Evolutionary conservation across 2,329 filamentous ascomycete species (phyloP).

Genomic region (Arthroderma sp.): DNA sequence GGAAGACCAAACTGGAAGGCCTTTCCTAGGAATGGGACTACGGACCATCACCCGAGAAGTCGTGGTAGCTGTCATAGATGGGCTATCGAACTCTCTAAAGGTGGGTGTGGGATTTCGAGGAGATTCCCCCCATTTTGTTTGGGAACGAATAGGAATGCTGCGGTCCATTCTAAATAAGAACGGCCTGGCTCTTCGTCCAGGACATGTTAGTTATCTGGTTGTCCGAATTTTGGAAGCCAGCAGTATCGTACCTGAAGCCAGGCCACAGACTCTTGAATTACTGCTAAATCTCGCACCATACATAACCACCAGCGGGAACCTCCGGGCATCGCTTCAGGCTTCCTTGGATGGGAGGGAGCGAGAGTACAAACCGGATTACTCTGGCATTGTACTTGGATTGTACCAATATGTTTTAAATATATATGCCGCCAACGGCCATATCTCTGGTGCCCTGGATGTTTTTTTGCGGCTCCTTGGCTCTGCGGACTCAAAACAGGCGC

Average conservation of each 20-base stretch:
- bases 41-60: slow-evolving; percentile 47
- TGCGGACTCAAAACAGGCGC: slow-evolving; percentile 4
- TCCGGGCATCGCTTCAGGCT: not conserved
- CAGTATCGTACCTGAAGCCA: slow-evolving; percentile 30
- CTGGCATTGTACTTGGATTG: slow-evolving; percentile 9
- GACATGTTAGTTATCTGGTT: slow-evolving; percentile 26
- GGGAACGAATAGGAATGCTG: slow-evolving; percentile 25
- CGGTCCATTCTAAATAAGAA: slow-evolving; percentile 19
- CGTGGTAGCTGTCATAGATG: slow-evolving; percentile 42
- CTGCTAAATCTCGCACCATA: slow-evolving; percentile 18
- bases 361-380: slow-evolving; percentile 2
- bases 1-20: slow-evolving; percentile 10
- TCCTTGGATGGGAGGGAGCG: not conserved
- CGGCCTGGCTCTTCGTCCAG: slow-evolving; percentile 18
- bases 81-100: slow-evolving; percentile 34
- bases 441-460: slow-evolving; percentile 8
- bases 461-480: slow-evolving; percentile 7
- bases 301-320: not conserved
- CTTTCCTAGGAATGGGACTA: slow-evolving; percentile 29
- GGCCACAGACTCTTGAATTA: slow-evolving; percentile 33
- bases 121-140: slow-evolving; percentile 20
- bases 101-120: slow-evolving; percentile 25
- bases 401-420: slow-evolving; percentile 10
- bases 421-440: slow-evolving; percentile 7
- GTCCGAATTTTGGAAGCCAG: slow-evolving; percentile 41